Percentiles rank a stretch among this genome's conserved stretches.
These are phyloP conservation scores for Trichosporon sp. DNA, from an alignment of 1,284 basidiomycete species.

Conservation along the genomic window DNA sequence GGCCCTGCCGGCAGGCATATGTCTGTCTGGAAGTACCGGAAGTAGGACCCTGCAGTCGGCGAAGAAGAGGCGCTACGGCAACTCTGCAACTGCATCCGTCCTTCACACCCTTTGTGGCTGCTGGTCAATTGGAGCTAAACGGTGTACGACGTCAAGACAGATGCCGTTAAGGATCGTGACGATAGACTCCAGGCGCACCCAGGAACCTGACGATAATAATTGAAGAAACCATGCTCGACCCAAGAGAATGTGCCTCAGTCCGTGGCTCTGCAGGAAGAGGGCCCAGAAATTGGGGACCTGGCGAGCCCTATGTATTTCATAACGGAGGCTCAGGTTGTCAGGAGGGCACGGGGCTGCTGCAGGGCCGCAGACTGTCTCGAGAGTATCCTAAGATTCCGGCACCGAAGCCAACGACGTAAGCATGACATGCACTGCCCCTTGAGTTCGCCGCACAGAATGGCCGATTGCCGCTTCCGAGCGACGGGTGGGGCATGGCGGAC, in stretches of 20 bases:
- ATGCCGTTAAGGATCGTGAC: not conserved
- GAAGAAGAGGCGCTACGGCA: not conserved
- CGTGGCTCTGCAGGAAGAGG: not conserved
- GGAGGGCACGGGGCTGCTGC: too few relatives aligned
- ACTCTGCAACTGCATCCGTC: not conserved
- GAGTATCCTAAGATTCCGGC: not conserved
- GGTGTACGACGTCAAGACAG: not conserved
- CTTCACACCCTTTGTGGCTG: too few relatives aligned
- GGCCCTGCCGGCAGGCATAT: not conserved
- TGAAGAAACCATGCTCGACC: not conserved
- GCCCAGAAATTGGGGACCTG: not conserved
- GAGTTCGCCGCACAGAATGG: not conserved
- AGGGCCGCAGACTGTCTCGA: not conserved
- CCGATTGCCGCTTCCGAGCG: not conserved
- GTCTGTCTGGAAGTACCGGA: not conserved
- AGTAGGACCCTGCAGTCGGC: not conserved
- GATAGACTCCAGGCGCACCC: not conserved
- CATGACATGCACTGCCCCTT: slow-evolving; percentile 1
- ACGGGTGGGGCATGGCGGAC: slow-evolving; percentile 3
- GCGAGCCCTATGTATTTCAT: not conserved
- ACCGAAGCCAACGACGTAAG: not conserved
- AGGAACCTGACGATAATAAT: not conserved
- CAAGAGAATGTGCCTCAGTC: not conserved
- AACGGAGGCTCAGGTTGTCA: not conserved
- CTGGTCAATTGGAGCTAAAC: not conserved